phyloP scores from a whole-genome alignment of 805 yeast genomes.

The Pichia cabralensis region DNA sequence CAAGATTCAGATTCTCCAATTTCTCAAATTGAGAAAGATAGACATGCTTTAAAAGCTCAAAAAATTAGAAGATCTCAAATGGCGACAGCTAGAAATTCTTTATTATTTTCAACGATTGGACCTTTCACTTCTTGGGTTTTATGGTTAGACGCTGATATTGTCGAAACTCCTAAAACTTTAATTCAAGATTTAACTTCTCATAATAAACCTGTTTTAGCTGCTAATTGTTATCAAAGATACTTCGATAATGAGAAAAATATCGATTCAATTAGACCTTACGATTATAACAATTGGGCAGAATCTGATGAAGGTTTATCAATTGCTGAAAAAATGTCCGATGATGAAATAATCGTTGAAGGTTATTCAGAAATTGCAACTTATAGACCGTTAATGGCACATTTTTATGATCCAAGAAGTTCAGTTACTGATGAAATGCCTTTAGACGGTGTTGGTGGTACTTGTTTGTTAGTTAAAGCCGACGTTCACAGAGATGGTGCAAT shows the following conservation, averaged over 20 bases:
- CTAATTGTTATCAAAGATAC: slow-evolving; percentile 87
- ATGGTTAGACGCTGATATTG: slow-evolving; percentile 93
- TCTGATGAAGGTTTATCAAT: slow-evolving; percentile 68
- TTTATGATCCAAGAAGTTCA: slow-evolving; percentile 60
- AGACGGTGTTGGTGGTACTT: slow-evolving; percentile 98
- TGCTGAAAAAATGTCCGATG: slow-evolving; percentile 66
- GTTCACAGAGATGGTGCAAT: slow-evolving; percentile 99
- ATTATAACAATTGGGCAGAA: slow-evolving; percentile 93
- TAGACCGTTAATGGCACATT: slow-evolving; percentile 89
- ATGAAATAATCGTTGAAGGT: slow-evolving; percentile 92
- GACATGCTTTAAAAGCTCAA: slow-evolving; percentile 83
- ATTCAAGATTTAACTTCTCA: slow-evolving; percentile 82
- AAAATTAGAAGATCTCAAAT: slow-evolving; percentile 81
- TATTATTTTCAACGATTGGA: slow-evolving; percentile 78
- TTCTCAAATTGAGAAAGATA: slow-evolving; percentile 70
- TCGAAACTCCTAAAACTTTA: slow-evolving; percentile 76
- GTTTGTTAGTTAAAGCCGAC: slow-evolving; percentile 90
- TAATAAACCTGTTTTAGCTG: slow-evolving; percentile 79
- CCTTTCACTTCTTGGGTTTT: slow-evolving; percentile 91
- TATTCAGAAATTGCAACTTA: slow-evolving; percentile 89
- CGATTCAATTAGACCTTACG: slow-evolving; percentile 72
- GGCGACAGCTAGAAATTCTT: slow-evolving; percentile 92
- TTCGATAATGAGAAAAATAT: slow-evolving; percentile 46
- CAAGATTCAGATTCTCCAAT: slow-evolving; percentile 78
- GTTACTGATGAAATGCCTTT: slow-evolving; percentile 61